Conservation (phyloP, 495 filamentous ascomycete genomes). For the Staphylotrichum longicolle region DNA sequence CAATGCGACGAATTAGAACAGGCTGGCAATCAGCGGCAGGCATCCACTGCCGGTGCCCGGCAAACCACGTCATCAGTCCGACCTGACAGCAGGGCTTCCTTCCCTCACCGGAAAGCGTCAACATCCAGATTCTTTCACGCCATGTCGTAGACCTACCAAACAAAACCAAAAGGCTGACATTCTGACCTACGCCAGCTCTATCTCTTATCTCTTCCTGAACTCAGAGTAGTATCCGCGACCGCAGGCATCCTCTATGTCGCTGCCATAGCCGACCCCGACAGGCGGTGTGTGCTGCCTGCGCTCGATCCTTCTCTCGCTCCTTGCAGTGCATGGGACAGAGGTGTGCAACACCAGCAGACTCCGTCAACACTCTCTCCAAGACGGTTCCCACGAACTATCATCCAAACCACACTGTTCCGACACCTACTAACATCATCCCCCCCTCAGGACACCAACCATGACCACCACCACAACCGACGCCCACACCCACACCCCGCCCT, state of each 20-base stretch:
- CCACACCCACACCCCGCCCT: conserved; percentile 42
- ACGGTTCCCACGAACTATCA: too few species aligned
- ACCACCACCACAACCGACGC: conserved; percentile 32
- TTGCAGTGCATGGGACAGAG: too few species aligned
- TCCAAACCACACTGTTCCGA: too few species aligned
- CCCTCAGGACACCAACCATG: conserved; percentile 15
- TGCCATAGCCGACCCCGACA: not conserved
- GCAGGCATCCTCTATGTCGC: not conserved
- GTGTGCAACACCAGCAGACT: too few species aligned
- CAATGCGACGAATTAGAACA: conserved; percentile 7
- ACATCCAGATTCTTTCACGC: too few species aligned
- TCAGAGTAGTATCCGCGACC: too few species aligned
- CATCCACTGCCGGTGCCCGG: conserved; percentile 7
- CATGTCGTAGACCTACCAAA: too few species aligned
- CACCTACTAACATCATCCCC: not conserved
- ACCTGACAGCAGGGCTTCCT: not conserved
- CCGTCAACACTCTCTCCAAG: too few species aligned
- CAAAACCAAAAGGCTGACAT: not conserved
- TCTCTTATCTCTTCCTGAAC: not conserved
- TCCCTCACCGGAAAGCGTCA: not conserved
- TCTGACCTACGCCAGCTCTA: not conserved
- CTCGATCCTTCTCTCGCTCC: not conserved
- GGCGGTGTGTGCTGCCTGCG: conserved; percentile 13
- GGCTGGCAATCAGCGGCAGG: conserved; percentile 7
- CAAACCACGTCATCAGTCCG: conserved; percentile 18